Base-by-base conservation (phyloP, 352 stramenopile genomes). In the Globisporangium cederbergense region DNA sequence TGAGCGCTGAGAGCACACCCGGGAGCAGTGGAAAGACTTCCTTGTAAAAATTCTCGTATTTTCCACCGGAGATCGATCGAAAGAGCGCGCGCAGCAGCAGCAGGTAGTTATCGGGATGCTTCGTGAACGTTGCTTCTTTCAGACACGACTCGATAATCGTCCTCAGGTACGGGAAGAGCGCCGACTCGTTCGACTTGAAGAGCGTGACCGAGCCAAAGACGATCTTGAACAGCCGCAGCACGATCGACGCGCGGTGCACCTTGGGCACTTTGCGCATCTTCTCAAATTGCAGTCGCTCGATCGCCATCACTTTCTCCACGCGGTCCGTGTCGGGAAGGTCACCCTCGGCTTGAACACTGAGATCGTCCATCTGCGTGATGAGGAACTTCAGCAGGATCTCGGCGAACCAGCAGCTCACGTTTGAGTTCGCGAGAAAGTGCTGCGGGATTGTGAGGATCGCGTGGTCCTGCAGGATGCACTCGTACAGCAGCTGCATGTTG, bases 31-130 rank as follows among this genome's bases (percentile, higher is more conserved):
- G 96, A 38, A 98, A 88, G 4, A 99, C 75, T 71, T 99, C 96
- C 70, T 97, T 97, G 81, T 99, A 98, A 14, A 98, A 98, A 57
- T 97, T 96, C 76, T 99, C 97, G 75, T 99, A 99, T 67, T 99
- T 99, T 36, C 97, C 95, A 43, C 92, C 94, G 6, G 93, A 98
- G 53, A 99, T 98, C 34, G 91, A 98, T 36, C 96, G 85, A 71
- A 99, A 99, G 16, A 99, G 74, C 6, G 91, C 88, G 5, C 95
- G 84, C 30, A 99, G 71, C 34, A 99, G 78, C 57, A 98, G 86
- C 63, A 98, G 88, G 66, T 98, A 98, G 65, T 98, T 98, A 65
- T 98, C 91, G 11, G 96, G 92, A 36, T 96, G 83, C 57, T 88
- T 90, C 1, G 85, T 94, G 54, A 96, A 91, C 58, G 96, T 97